Conservation (phyloP, 352 stramenopile species). For the Discostella stelligera region DNA sequence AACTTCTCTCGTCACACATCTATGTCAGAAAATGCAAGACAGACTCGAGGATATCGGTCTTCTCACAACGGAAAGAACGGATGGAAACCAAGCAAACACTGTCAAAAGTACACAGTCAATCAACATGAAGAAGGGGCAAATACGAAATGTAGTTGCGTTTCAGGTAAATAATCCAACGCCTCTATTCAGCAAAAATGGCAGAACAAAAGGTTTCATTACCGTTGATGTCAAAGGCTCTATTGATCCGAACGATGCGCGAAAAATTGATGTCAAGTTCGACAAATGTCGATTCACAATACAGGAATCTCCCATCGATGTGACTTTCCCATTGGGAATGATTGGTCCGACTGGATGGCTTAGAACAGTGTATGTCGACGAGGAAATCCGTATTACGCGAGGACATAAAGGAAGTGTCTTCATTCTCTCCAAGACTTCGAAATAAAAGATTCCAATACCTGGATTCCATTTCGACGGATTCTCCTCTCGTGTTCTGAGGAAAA, state of each 20-base stretch:
- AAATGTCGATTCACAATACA: conserved; percentile 55
- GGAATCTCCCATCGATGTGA: conserved; percentile 56
- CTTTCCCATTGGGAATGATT: conserved; percentile 64
- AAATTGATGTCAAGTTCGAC: conserved; percentile 80
- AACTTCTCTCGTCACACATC: background rate
- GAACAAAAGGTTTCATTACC: conserved; percentile 52
- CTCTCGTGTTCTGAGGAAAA: too few species aligned
- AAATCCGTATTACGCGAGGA: conserved; percentile 75
- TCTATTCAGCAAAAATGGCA: conserved; percentile 38
- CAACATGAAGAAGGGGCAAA: conserved; percentile 61
- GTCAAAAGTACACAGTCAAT: conserved; percentile 68
- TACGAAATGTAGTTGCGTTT: conserved; percentile 74
- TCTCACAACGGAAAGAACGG: conserved; percentile 1
- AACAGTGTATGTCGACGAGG: conserved; percentile 73
- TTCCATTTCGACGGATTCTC: too few species aligned
- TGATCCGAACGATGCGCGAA: conserved; percentile 53
- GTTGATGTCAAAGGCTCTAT: conserved; percentile 61
- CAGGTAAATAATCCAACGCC: conserved; percentile 42
- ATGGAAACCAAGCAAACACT: conserved; percentile 20
- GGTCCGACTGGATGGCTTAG: conserved; percentile 69
- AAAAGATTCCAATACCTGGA: too few species aligned
- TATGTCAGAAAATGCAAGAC: conserved; percentile 53
- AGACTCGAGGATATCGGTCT: conserved; percentile 66
- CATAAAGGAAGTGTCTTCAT: conserved; percentile 81
- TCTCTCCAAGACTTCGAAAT: conserved; percentile 31